A percentile compares a stretch with the other conserved stretches of the same genome.
phyloP scores from a whole-genome alignment of 352 stramenopile genomes.

The Pythium myriotylum region DNA sequence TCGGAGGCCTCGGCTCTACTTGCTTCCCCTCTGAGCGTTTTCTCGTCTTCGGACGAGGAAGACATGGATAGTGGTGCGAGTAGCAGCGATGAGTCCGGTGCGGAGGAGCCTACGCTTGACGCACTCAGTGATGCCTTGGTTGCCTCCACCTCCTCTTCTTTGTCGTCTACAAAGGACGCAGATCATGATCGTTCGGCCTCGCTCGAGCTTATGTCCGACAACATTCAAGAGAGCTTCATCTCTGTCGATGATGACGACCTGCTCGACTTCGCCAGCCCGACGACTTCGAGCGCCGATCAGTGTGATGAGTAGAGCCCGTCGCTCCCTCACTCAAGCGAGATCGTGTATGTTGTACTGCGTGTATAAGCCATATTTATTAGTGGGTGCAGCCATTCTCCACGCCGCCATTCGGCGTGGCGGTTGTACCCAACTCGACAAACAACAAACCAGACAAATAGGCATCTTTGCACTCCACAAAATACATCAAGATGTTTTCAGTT shows the following conservation, averaged over 20 bases:
- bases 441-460: constrained; percentile 7
- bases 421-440: constrained; percentile 2
- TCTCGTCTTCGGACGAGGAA: constrained; percentile 55
- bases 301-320: constrained; percentile 16
- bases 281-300: constrained; percentile 16
- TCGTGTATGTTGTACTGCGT: constrained; percentile 18
- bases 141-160: constrained; percentile 24
- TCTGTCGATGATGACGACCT: constrained; percentile 67
- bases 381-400: background rate
- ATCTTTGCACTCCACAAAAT: constrained; percentile 6
- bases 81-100: constrained; percentile 38
- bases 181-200: constrained; percentile 25
- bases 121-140: constrained; percentile 9
- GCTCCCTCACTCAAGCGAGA: background rate
- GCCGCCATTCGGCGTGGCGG: background rate
- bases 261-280: constrained; percentile 55
- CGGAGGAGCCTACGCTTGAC: constrained; percentile 25
- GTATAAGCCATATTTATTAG: constrained; percentile 38
- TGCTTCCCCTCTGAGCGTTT: constrained; percentile 54
- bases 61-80: constrained; percentile 35
- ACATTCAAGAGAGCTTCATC: constrained; percentile 73
- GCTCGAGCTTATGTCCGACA: constrained; percentile 77
- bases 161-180: background rate
- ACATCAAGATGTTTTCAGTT: background rate
- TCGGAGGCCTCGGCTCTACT: constrained; percentile 38